Evolutionary conservation across 2,329 filamentous ascomycete species (phyloP), one percentile per base, ranked within the genome.

Genomic region (Fusarium transvaalense): DNA sequence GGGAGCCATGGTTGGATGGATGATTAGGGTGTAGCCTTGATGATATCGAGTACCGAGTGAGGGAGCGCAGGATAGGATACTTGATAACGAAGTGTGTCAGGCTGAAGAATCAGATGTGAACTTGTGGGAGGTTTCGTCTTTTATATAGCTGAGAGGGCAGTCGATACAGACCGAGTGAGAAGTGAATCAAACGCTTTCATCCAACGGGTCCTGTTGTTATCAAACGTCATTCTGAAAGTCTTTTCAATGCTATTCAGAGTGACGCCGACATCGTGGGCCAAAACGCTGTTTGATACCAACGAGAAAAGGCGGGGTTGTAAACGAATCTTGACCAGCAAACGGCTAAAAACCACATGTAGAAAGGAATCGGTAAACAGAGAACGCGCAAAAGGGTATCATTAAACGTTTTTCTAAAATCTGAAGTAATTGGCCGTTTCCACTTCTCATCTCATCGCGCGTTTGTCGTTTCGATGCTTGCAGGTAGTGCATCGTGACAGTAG

Each of bases 331-430:
- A 31, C 34, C 37, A 32, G 37, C 19, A 52, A 27, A 46, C 47
- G 29, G 46, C 13, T 25, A 32, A 37, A 35, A 23, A 50, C 14
- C 42, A 45, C 42, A 31, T 19, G 13, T 31, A 3, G 5, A 38
- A 5, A 19, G 13, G 27, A 3, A 8, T 13, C 2, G 25, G 12
- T 35, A 31, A 38, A 37, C 10, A 39, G 5, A 47, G 7, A 42
- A 45, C 8, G 32, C 39, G 61, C 37, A 65, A 71, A 56, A 65
- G 69, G 69, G 69, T 72, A 72, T 72, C 69, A 71, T 71, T 61
- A 39, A 68, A 62, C 46, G 23, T 43, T 55, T 46, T 46, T 39
- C 47, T 58, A 51, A 48, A 65, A 25, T 50, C 31, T 43, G 45
- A 23, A 51, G 39, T 17, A 64, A 46, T 10, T 37, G 29, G 21